These are phyloP conservation scores for Teunomyces lycoperdinae DNA, from an alignment of 805 yeast genomes.

Conservation along the genomic window DNA sequence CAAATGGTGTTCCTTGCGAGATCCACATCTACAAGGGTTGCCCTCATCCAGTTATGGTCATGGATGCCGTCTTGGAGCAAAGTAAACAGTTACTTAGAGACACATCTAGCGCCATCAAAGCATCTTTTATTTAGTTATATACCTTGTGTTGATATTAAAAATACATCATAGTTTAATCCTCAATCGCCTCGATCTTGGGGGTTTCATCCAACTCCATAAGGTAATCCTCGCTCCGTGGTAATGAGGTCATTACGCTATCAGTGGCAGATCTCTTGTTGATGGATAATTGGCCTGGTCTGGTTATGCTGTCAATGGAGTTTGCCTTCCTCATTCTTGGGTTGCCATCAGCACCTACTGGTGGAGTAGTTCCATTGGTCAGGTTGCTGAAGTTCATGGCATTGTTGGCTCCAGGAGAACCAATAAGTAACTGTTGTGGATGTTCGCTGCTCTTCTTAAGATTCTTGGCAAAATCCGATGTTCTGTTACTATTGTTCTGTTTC, in stretches of 20 bases:
- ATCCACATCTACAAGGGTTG: constrained; percentile 38
- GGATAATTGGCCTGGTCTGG: constrained; percentile 31
- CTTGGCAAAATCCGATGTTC: constrained; percentile 46
- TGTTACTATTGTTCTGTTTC: constrained; percentile 43
- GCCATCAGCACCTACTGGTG: not conserved
- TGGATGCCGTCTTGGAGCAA: constrained; percentile 38
- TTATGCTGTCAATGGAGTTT: constrained; percentile 27
- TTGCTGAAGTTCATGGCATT: constrained; percentile 6
- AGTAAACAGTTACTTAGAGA: constrained; percentile 33
- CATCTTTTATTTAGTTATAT: constrained; percentile 19
- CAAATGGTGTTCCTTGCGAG: constrained; percentile 34
- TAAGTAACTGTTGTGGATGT: constrained; percentile 5
- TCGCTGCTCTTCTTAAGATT: constrained; percentile 34
- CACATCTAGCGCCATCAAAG: constrained; percentile 25
- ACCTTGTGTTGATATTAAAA: not conserved
- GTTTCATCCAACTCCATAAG: constrained; percentile 19
- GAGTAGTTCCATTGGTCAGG: constrained; percentile 9
- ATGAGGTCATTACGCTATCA: constrained; percentile 25
- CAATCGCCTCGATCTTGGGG: constrained; percentile 14
- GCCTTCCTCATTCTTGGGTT: constrained; percentile 21
- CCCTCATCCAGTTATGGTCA: constrained; percentile 51
- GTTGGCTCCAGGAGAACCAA: constrained; percentile 5
- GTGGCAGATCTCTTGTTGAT: constrained; percentile 32
- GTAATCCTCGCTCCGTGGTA: constrained; percentile 5
- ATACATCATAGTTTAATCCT: not conserved